Evolutionary conservation across 768 basidiomycete species (phyloP).

Genomic region (Mycena olivaceomarginata): DNA sequence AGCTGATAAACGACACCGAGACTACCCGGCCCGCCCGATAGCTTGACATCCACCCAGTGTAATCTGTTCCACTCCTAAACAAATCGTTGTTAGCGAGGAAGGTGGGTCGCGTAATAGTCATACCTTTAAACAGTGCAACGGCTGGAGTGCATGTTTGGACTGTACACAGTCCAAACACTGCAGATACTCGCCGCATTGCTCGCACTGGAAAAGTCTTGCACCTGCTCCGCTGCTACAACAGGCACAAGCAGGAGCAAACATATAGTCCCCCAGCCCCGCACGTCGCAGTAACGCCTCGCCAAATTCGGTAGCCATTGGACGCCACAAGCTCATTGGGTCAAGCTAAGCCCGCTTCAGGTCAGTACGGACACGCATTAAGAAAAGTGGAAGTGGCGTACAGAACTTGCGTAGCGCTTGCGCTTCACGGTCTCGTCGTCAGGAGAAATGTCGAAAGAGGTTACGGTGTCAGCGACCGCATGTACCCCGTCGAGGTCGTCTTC

Average conservation of each 20-base stretch:
- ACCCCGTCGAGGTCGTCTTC: neutral
- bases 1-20: slow-evolving; percentile 24
- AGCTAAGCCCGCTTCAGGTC: too few relatives aligned
- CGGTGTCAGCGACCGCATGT: slow-evolving; percentile 3
- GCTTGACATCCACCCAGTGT: neutral
- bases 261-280: neutral
- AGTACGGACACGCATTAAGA: too few relatives aligned
- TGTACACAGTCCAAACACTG: slow-evolving; percentile 12
- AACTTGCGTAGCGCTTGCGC: slow-evolving; percentile 20
- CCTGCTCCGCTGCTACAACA: neutral
- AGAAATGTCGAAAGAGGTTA: neutral
- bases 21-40: neutral
- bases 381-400: neutral
- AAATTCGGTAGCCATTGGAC: neutral
- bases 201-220: slow-evolving; percentile 8
- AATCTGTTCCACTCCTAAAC: slow-evolving; percentile 32
- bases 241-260: neutral
- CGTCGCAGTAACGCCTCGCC: neutral
- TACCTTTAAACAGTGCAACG: slow-evolving; percentile 26
- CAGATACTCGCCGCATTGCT: slow-evolving; percentile 22
- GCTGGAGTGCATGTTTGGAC: neutral
- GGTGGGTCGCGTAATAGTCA: neutral
- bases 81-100: too few relatives aligned
- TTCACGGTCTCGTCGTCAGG: neutral
- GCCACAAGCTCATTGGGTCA: slow-evolving; percentile 12